These are phyloP conservation scores for Calendula officinalis DNA, from an alignment of 129 eudicot genomes.

Conservation along the genomic window DNA sequence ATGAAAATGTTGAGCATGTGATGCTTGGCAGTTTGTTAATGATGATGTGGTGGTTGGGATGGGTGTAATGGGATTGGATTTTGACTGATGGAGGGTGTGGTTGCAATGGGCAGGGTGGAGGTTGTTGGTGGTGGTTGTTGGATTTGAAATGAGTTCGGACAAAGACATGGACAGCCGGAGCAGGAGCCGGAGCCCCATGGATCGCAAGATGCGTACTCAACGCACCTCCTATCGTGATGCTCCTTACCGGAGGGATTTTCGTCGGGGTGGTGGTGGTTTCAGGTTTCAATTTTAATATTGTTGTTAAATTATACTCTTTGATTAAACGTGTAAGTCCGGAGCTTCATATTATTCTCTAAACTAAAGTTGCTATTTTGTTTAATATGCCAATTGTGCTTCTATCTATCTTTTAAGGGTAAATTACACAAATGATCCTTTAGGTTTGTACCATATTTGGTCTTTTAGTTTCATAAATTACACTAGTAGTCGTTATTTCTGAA, in stretches of 20 bases:
- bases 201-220: slow-evolving; percentile 77
- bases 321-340: slow-evolving; percentile 11
- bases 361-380: no score
- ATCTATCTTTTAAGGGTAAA: no score
- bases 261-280: slow-evolving; percentile 51
- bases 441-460: no score
- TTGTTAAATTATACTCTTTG: slow-evolving; percentile 30
- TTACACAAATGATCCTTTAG: no score
- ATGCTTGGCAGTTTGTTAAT: slow-evolving; percentile 33
- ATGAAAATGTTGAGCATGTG: slow-evolving; percentile 13
- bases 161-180: slow-evolving; percentile 32
- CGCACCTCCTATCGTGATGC: slow-evolving; percentile 91
- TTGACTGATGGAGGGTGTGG: slow-evolving; percentile 86
- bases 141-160: slow-evolving; percentile 64
- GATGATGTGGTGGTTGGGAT: slow-evolving; percentile 52
- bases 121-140: slow-evolving; percentile 45
- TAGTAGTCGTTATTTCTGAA: no score
- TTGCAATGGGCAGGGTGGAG: slow-evolving; percentile 87
- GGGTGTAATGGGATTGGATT: slow-evolving; percentile 54
- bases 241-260: slow-evolving; percentile 77
- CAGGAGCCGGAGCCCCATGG: slow-evolving; percentile 87
- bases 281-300: slow-evolving; percentile 49
- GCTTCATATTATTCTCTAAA: no score
- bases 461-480: no score
- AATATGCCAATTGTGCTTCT: no score